phyloP scores from a whole-genome alignment of 768 basidiomycete genomes.

The Trametes cubensis region DNA sequence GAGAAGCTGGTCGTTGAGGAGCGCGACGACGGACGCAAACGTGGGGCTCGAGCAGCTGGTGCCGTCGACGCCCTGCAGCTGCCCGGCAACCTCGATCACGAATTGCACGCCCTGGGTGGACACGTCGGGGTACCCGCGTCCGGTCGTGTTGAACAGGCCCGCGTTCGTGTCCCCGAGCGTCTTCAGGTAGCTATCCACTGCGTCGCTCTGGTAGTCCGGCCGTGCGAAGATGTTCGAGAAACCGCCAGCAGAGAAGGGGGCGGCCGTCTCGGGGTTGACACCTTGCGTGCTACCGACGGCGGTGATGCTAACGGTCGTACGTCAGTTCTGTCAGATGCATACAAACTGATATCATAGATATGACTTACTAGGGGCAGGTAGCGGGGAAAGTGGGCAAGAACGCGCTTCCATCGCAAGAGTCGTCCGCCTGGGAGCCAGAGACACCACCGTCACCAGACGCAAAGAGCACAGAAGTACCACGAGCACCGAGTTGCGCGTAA shows the following conservation, averaged over 20 bases:
- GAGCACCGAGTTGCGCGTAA: slow-evolving; percentile 40
- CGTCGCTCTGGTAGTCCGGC: slow-evolving; percentile 31
- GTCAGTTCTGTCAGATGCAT: not conserved
- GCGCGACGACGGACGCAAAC: slow-evolving; percentile 38
- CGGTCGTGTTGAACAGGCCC: slow-evolving; percentile 28
- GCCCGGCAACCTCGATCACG: slow-evolving; percentile 39
- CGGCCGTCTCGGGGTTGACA: slow-evolving; percentile 32
- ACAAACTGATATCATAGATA: not conserved
- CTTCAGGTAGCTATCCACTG: slow-evolving; percentile 25
- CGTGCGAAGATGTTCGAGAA: slow-evolving; percentile 35
- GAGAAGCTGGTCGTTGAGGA: slow-evolving; percentile 40
- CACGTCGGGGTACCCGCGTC: slow-evolving; percentile 64
- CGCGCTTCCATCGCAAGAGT: slow-evolving; percentile 44
- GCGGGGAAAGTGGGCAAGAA: slow-evolving; percentile 43
- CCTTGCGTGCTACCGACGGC: slow-evolving; percentile 33
- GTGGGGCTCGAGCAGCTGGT: slow-evolving; percentile 40
- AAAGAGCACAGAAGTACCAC: slow-evolving; percentile 41
- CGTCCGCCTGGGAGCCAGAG: slow-evolving; percentile 32
- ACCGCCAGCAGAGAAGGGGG: slow-evolving; percentile 32
- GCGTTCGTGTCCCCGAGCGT: slow-evolving; percentile 25
- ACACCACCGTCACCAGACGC: slow-evolving; percentile 44
- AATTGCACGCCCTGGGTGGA: slow-evolving; percentile 57
- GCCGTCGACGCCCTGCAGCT: slow-evolving; percentile 33
- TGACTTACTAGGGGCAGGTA: slow-evolving; percentile 38
- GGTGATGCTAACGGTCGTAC: slow-evolving; percentile 25